These are phyloP conservation scores for Microcera coccophila DNA, from an alignment of 2,329 filamentous ascomycete species.

Conservation along the genomic window DNA sequence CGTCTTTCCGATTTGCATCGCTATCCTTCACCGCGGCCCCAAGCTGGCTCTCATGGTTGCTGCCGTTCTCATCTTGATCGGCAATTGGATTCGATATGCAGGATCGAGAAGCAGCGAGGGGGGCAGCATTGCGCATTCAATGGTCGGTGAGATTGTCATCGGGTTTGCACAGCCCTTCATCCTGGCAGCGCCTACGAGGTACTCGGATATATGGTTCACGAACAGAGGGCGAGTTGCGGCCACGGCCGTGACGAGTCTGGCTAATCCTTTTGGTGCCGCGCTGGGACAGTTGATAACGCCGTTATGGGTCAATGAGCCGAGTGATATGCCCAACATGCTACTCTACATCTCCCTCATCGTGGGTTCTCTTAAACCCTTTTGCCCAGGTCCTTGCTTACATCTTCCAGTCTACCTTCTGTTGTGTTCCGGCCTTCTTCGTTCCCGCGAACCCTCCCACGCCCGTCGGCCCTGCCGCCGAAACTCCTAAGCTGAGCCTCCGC, in stretches of 20 bases:
- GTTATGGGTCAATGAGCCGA: conserved; percentile 61
- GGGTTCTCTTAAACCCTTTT: too few species aligned
- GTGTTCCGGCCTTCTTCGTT: conserved; percentile 76
- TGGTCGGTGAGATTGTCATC: conserved; percentile 88
- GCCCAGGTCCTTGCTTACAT: not conserved
- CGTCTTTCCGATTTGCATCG: conserved; percentile 69
- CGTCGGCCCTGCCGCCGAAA: conserved; percentile 62
- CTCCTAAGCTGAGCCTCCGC: conserved; percentile 51
- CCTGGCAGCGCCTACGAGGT: conserved; percentile 80
- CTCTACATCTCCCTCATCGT: conserved; percentile 82
- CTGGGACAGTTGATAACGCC: conserved; percentile 84
- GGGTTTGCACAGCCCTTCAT: conserved; percentile 91
- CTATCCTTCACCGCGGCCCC: conserved; percentile 74
- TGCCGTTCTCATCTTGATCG: conserved; percentile 68
- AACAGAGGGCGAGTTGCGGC: conserved; percentile 77
- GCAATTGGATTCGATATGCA: conserved; percentile 89
- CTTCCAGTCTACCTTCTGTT: conserved; percentile 42
- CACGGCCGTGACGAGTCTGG: conserved; percentile 78
- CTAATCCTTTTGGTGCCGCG: conserved; percentile 87
- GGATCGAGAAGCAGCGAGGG: conserved; percentile 54
- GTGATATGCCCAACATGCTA: conserved; percentile 74
- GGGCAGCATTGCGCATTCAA: conserved; percentile 69
- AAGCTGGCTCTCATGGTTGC: conserved; percentile 72
- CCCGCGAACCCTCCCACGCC: conserved; percentile 74
- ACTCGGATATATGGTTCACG: conserved; percentile 94